Conservation (phyloP, 192 early-diverging fungal species). For the Entomortierella parvispora region DNA sequence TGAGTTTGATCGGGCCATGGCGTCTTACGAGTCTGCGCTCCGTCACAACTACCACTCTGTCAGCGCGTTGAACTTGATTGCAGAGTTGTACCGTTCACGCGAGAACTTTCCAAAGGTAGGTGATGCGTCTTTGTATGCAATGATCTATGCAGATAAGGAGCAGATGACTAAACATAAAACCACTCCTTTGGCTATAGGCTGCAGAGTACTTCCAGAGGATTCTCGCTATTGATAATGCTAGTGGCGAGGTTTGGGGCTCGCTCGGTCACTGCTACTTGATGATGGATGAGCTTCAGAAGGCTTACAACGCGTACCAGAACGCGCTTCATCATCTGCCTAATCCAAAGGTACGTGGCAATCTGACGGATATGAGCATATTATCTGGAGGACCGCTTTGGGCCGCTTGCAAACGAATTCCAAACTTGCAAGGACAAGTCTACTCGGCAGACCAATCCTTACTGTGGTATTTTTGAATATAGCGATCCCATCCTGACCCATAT, state of each 20-base stretch:
- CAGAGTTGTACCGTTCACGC: constrained; percentile 81
- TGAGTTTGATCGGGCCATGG: constrained; percentile 87
- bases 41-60: constrained; percentile 95
- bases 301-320: constrained; percentile 96
- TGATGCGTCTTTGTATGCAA: too few species aligned
- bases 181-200: constrained; percentile 60
- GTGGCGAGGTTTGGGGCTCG: constrained; percentile 96
- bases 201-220: constrained; percentile 94
- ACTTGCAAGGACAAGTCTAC: too few species aligned
- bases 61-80: constrained; percentile 80
- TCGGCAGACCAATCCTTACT: too few species aligned
- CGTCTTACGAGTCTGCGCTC: constrained; percentile 88
- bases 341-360: constrained; percentile 83
- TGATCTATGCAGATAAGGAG: neutral
- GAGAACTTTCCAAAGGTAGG: constrained; percentile 84
- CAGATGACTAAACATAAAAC: neutral
- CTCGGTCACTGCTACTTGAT: constrained; percentile 96
- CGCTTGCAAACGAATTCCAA: too few species aligned
- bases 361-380: too few species aligned
- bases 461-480: too few species aligned
- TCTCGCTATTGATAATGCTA: constrained; percentile 79
- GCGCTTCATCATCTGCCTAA: constrained; percentile 92
- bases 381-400: too few species aligned
- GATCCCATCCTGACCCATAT: neutral
- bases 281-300: constrained; percentile 94